Evolutionary conservation across 116 monocot species (phyloP).

Genomic region (Cymodocea nodosa): DNA sequence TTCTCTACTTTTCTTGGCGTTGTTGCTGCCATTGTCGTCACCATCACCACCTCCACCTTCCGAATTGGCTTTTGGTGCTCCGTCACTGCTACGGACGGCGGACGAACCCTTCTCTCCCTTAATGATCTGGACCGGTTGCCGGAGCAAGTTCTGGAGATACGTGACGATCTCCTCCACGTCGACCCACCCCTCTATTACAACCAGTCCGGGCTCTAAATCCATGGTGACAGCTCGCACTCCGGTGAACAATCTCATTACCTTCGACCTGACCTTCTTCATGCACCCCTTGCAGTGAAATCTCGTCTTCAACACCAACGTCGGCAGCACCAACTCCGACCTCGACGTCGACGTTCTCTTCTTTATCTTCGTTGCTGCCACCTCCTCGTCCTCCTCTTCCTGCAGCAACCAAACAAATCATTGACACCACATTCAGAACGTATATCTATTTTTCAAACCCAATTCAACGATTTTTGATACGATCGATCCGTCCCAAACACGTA

Average conservation of each 20-base stretch:
- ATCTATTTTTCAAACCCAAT: too few relatives aligned
- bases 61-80: neutral
- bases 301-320: conserved; percentile 3
- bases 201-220: neutral
- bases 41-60: neutral
- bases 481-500: too few relatives aligned
- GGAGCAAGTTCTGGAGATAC: neutral
- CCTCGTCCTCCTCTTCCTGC: too few relatives aligned
- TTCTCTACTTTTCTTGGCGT: too few relatives aligned
- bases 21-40: neutral
- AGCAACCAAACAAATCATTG: too few relatives aligned
- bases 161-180: neutral
- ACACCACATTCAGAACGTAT: too few relatives aligned
- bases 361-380: neutral
- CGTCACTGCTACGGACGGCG: neutral
- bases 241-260: neutral
- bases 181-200: neutral
- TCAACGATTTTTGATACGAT: too few relatives aligned
- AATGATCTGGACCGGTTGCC: neutral
- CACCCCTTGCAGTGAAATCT: conserved; percentile 6
- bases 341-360: neutral
- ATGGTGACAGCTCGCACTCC: neutral
- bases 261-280: neutral
- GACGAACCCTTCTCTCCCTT: neutral
- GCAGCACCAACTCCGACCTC: neutral